A percentile compares a stretch with the other conserved stretches of the same genome.
Conservation (phyloP, 306 rosid species). For the Ormosia semicastrata region DNA sequence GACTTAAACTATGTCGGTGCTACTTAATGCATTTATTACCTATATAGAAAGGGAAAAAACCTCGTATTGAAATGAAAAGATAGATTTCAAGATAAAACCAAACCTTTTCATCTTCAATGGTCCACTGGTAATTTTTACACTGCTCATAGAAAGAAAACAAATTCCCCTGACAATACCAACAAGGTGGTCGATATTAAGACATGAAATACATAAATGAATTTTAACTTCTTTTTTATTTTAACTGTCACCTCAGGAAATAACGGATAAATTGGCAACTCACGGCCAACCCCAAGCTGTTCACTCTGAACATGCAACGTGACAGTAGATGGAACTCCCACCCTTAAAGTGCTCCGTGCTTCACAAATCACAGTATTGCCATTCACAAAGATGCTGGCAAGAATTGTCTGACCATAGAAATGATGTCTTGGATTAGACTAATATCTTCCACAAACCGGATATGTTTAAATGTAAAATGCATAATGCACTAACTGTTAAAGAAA, state of each 20-base stretch:
- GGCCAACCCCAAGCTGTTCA: slow-evolving; percentile 78
- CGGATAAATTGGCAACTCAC: slow-evolving; percentile 80
- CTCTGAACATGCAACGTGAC: slow-evolving; percentile 74
- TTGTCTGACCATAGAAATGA: slow-evolving; percentile 51
- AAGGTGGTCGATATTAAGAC: slow-evolving; percentile 24
- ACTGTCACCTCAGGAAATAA: slow-evolving; percentile 71
- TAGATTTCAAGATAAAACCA: slow-evolving; percentile 9
- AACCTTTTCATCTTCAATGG: slow-evolving; percentile 85
- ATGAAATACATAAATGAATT: slow-evolving; percentile 19
- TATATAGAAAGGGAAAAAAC: neutral
- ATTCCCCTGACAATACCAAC: slow-evolving; percentile 60
- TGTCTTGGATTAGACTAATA: slow-evolving; percentile 27
- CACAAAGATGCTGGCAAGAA: slow-evolving; percentile 58
- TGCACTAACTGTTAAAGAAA: slow-evolving; percentile 3
- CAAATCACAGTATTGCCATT: slow-evolving; percentile 57
- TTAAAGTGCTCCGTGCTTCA: slow-evolving; percentile 60
- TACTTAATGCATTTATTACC: slow-evolving; percentile 6
- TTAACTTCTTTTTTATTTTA: slow-evolving; percentile 3
- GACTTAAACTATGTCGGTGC: neutral
- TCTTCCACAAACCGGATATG: slow-evolving; percentile 3
- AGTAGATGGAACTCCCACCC: slow-evolving; percentile 74
- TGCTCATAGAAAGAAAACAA: slow-evolving; percentile 86
- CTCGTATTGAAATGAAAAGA: slow-evolving; percentile 1
- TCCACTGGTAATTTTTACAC: slow-evolving; percentile 86
- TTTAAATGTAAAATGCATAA: neutral